Evolutionary conservation across 352 stramenopile genomes (phyloP), one percentile per base, ranked within the genome.

Genomic region (Pythium utonaiense): DNA sequence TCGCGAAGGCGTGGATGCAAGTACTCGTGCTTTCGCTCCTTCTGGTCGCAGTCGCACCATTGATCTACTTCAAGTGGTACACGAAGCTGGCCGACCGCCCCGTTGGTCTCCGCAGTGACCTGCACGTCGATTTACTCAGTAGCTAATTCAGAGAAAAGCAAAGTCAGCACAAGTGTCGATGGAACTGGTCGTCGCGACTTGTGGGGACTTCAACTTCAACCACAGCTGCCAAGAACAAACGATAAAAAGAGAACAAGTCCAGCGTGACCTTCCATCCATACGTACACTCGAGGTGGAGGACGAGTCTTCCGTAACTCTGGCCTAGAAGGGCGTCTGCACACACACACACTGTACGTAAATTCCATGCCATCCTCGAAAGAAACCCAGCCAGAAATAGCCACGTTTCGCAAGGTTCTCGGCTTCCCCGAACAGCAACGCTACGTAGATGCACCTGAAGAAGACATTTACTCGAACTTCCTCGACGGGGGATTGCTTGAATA

Each of bases 51-150:
- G 66, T 81, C 2, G 51, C 74, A 9, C 77, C 82, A 2, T 28
- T 84, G 16, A 88, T 91, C 44, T 89, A 88, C 67, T 74, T 78
- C n/a, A 85, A 91, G 50, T 91, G 82, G 82, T 91, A 85, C 57
- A 66, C 75, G 19, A 81, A 89, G 56, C 65, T 91, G 36, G 69
- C 84, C 63, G 73, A 85, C 57, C 73, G 68, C 4, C 76, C 80
- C 7, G 70, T 86, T 10, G 77, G 75, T 34, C 57, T 87, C 6
- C 62, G 69, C 27, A 83, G 77, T 34, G 79, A 87, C 45, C 59
- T 82, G 22, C 70, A 83, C 24, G 64, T 53, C 17, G 73, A 78
- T 41, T 62, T 88, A 24, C 53, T 88, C 38, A 64, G 63, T 27
- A 66, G 49, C 58, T 58, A 63, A 61, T 19, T 53, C 24, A n/a